A percentile compares a stretch with the other conserved stretches of the same genome.
phyloP scores from a whole-genome alignment of 192 early-diverging fungal species.

The Oehlia diaphana region DNA sequence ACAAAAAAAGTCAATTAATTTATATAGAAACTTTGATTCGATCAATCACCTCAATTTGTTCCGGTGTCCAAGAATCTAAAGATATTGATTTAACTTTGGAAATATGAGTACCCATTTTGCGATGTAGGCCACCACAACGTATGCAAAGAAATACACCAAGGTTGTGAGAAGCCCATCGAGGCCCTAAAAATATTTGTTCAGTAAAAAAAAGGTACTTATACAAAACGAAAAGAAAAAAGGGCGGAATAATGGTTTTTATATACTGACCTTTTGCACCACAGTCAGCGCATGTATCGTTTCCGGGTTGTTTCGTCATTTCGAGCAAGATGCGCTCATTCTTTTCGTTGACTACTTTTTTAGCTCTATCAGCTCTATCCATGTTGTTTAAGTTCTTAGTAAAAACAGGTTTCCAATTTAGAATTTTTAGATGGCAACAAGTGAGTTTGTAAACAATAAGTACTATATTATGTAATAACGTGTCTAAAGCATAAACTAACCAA shows the following conservation, averaged over 20 bases:
- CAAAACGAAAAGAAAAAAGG: not conserved
- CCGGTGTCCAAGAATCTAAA: conserved; percentile 86
- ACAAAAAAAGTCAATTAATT: not conserved
- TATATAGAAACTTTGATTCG: not conserved
- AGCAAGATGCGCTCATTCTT: conserved; percentile 67
- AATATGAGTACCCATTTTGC: conserved; percentile 88
- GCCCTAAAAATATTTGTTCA: conserved; percentile 51
- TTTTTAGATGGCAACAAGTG: not conserved
- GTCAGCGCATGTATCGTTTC: conserved; percentile 75
- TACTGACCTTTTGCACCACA: conserved; percentile 69
- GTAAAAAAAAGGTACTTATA: not conserved
- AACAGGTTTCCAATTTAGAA: too few relatives aligned
- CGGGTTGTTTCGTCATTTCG: conserved; percentile 66
- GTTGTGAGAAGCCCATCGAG: conserved; percentile 88
- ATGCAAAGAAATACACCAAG: conserved; percentile 94
- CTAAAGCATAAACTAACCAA: too few relatives aligned
- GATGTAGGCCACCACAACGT: conserved; percentile 79
- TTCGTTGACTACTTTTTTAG: conserved; percentile 65
- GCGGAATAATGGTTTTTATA: not conserved
- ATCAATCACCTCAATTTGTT: conserved; percentile 71
- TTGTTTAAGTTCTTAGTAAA: not conserved
- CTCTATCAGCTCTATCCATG: conserved; percentile 54
- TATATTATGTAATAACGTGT: not conserved
- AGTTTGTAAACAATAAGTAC: not conserved
- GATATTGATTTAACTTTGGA: conserved; percentile 88